Percentiles rank a stretch among this genome's conserved stretches.
phyloP scores from a whole-genome alignment of 768 basidiomycete genomes.

The Sporobolomyces phaffii region DNA sequence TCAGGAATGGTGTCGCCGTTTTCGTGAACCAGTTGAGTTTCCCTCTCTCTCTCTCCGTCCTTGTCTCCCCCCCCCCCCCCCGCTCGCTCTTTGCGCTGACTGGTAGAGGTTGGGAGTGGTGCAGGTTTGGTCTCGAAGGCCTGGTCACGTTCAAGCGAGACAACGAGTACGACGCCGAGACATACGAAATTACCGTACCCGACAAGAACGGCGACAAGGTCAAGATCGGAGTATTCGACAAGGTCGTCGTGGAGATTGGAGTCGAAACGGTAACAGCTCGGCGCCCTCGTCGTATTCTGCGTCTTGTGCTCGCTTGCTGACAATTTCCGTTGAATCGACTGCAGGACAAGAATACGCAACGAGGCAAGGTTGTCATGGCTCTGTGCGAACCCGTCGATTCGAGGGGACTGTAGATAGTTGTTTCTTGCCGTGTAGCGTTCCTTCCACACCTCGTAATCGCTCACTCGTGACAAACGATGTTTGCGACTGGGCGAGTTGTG shows the following conservation, averaged over 20 bases:
- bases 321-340: not conserved
- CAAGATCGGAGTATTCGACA: constrained; percentile 82
- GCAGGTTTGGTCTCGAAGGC: constrained; percentile 85
- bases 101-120: not conserved
- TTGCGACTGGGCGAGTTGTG: too few species aligned
- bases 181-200: constrained; percentile 73
- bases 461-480: too few species aligned
- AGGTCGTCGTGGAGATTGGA: constrained; percentile 78
- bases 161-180: constrained; percentile 82
- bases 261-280: constrained; percentile 85
- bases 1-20: constrained; percentile 92
- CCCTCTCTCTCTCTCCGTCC: not conserved
- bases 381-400: constrained; percentile 30
- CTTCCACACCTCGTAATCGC: too few species aligned
- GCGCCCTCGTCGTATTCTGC: not conserved
- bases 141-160: constrained; percentile 88
- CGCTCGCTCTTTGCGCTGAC: not conserved
- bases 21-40: constrained; percentile 73
- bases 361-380: constrained; percentile 37
- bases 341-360: constrained; percentile 39
- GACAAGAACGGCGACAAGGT: constrained; percentile 48
- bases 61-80: not conserved
- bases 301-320: not conserved
- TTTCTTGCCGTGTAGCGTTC: not conserved
- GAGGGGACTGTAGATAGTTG: constrained; percentile 6